Evolutionary conservation across 2,329 filamentous ascomycete genomes (phyloP).

Genomic region (Ambrosiella xylebori): DNA sequence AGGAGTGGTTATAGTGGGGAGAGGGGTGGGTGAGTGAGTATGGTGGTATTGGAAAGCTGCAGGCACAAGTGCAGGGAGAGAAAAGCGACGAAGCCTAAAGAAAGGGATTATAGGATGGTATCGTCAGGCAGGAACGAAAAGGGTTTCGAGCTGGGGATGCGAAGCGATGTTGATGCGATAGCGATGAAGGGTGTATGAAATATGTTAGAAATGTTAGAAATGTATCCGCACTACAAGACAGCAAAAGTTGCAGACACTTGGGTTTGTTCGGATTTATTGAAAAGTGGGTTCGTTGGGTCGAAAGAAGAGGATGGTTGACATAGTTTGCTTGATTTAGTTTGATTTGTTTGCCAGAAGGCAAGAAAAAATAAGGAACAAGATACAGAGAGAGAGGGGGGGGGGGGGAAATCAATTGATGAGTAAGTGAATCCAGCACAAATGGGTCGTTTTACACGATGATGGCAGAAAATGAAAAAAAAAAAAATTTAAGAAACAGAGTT

Average conservation of each 20-base stretch:
- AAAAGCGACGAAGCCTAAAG: background rate
- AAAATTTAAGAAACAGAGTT: no score
- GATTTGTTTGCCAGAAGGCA: no score
- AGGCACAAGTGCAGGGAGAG: background rate
- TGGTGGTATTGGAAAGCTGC: background rate
- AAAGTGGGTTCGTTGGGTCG: background rate
- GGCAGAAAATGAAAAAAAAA: no score
- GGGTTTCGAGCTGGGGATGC: background rate
- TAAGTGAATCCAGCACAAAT: no score
- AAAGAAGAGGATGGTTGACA: background rate
- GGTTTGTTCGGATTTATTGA: no score
- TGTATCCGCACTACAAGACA: background rate
- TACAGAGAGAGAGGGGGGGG: background rate
- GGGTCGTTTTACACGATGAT: no score
- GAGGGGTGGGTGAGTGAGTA: background rate
- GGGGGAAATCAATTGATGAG: no score
- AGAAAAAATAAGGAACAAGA: background rate
- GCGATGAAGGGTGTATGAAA: background rate
- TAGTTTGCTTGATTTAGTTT: background rate
- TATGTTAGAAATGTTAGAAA: background rate
- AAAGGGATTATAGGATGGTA: background rate
- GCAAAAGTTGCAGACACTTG: slow-evolving; percentile 3
- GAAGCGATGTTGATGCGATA: background rate
- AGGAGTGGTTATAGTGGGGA: background rate
- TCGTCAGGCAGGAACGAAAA: background rate